Evolutionary conservation across 306 rosid species (phyloP).

Genomic region (Cicer arietinum): DNA sequence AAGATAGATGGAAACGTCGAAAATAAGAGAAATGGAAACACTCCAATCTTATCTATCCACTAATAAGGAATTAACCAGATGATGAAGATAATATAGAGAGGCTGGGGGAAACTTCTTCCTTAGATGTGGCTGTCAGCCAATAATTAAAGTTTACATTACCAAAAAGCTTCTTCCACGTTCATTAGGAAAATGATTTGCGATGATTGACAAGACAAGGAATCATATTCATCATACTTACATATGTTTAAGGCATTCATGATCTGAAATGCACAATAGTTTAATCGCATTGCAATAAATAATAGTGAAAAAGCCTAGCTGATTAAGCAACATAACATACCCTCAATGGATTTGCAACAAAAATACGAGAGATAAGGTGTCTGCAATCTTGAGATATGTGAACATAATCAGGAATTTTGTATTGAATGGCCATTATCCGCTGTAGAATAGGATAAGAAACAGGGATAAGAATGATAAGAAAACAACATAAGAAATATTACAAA

Average conservation of each 20-base stretch:
- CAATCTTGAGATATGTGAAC: slow-evolving; percentile 77
- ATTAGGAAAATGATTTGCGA: background rate
- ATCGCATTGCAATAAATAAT: slow-evolving; percentile 1
- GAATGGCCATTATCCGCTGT: slow-evolving; percentile 70
- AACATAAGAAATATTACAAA: slow-evolving; percentile 12
- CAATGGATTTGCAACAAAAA: slow-evolving; percentile 62
- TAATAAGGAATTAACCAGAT: background rate
- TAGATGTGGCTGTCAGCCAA: background rate
- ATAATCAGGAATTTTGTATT: slow-evolving; percentile 71
- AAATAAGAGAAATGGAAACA: background rate
- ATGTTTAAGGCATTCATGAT: background rate
- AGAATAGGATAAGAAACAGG: slow-evolving; percentile 34
- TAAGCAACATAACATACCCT: slow-evolving; percentile 51
- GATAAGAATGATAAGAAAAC: slow-evolving; percentile 33
- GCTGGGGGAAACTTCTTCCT: background rate
- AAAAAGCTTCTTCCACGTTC: background rate
- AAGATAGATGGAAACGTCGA: background rate
- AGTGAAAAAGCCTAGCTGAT: slow-evolving; percentile 2
- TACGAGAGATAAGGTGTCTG: slow-evolving; percentile 58
- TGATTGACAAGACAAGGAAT: slow-evolving; percentile 9
- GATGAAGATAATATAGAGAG: background rate
- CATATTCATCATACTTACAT: background rate
- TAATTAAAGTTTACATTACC: background rate
- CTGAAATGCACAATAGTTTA: background rate
- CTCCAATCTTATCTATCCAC: slow-evolving; percentile 1